Evolutionary conservation across 768 basidiomycete species (phyloP), one percentile per base, ranked within the genome.

Genomic region (Boletus sp.): DNA sequence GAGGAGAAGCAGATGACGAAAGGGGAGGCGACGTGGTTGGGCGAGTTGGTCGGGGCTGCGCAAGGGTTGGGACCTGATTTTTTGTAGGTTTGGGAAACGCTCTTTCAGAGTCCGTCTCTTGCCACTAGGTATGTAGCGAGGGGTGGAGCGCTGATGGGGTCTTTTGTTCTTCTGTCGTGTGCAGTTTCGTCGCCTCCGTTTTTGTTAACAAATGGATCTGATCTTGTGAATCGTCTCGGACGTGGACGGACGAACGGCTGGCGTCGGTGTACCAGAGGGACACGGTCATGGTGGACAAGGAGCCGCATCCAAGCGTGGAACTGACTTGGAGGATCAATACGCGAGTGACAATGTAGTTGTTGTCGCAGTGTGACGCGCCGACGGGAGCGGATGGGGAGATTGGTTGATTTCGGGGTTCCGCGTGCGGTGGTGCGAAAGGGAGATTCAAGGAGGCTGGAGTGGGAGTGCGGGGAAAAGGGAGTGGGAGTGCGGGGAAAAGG

Each of bases 241-340:
- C 24, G 24, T 24, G 24, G 1, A 24, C 24, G 29, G 30, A 47
- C n/a, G 24, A 3, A 33, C 61, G 90, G 84, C 80, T 97, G 20
- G 90, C 92, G 1, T 76, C 80, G 8, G 74, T 87, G 5, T 98
- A 96, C 68, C 80, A 91, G 20, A 83, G 98, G 69, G 89, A 92
- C 58, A 85, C 88, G 0, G 83, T 90, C 63, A 84, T 94, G 77
- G 83, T 99, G 18, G 96, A 98, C 69, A 89, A 90, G 64, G 96
- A 97, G 63, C 96, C 96, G 0, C 81, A 90, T 66, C 78, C 91
- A 47, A 88, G 92, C 61, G 89, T 96, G 2, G 88, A 92, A 67
- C 82, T 97, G 47, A 76, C 92, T 49, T 81, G 91, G 35, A 82
- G 92, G 14, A 73, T 94, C 47, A 94, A 97, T 68, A 88, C 94